Base-by-base conservation (phyloP, 208 protist species). In the Crithidia expoeki region DNA sequence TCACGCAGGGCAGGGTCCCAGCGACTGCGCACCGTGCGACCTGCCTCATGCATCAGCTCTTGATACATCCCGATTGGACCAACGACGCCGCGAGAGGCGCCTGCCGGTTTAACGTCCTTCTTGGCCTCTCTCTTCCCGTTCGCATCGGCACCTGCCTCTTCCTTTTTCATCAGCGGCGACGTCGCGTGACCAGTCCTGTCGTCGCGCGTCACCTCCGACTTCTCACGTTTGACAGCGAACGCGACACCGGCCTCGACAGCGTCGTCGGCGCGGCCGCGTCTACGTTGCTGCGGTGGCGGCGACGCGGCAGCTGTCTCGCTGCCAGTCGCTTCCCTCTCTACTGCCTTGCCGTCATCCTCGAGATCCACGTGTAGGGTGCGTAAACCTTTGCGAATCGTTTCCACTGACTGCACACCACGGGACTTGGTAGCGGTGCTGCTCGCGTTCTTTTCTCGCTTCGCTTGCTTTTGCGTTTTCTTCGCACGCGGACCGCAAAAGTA, bases 401-500 rank as follows among this genome's bases (percentile, higher is more conserved):
- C 73, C 34, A 80, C 68, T 10, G 86, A 89, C 68, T 94, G 88
- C 49, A 92, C 72, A 27, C 65, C 73, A 14, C 61, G 75, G 50
- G 59, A 74, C 12, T 67, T 69, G 25, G 25, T 23, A 27, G 30
- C 36, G 9, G 55, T 12, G 28, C 58, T 32, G 4, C 25, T 28
- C 2, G 23, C 40, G 36, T 79, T 55, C 71, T 91, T 94, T 80
- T 98, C 92, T 10, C 89, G 79, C 73, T 96, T 94, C 64, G 64
- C 19, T 76, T 94, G 96, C 75, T 96, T 94, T 52, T 68, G 50
- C 1, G 89, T 97, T 56, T 92, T 89, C 65, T 83, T 85, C 4
- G 94, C 94, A 3, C 81, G 70, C 14, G 94, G 94, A 4, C 94
- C 94, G 78, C 96, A 98, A 70, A 97, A 98, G 79, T 97, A 98